phyloP scores from a whole-genome alignment of 768 basidiomycete species.

The Pholiota conissans region DNA sequence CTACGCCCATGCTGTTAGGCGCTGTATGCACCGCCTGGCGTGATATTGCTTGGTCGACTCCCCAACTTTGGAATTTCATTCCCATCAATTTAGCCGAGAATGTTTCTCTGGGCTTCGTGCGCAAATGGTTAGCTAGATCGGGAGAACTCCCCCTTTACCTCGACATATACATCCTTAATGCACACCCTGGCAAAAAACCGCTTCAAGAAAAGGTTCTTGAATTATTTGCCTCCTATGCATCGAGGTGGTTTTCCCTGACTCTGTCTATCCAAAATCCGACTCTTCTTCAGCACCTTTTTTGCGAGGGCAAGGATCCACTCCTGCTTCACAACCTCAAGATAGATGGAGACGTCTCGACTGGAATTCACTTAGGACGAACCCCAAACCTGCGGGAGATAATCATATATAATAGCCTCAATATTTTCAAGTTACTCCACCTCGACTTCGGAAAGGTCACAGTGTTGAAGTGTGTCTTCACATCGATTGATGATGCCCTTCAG shows the following conservation, averaged over 20 bases:
- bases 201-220: background rate
- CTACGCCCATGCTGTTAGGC: background rate
- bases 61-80: background rate
- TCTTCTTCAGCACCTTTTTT: too few species aligned
- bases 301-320: too few species aligned
- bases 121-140: background rate
- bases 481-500: background rate
- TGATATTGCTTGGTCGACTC: background rate
- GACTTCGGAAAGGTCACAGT: background rate
- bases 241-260: background rate
- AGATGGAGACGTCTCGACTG: too few species aligned
- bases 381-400: too few species aligned
- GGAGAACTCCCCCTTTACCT: background rate
- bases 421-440: background rate
- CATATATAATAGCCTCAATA: background rate
- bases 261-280: too few species aligned
- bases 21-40: background rate
- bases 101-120: background rate
- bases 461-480: background rate
- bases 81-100: background rate
- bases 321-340: too few species aligned
- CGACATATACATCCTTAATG: background rate
- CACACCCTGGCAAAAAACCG: too few species aligned
- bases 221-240: background rate
- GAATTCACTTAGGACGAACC: too few species aligned